Evolutionary conservation across 495 filamentous ascomycete species (phyloP), one percentile per base, ranked within the genome.

Genomic region (Hypomontagnella monticulosa): DNA sequence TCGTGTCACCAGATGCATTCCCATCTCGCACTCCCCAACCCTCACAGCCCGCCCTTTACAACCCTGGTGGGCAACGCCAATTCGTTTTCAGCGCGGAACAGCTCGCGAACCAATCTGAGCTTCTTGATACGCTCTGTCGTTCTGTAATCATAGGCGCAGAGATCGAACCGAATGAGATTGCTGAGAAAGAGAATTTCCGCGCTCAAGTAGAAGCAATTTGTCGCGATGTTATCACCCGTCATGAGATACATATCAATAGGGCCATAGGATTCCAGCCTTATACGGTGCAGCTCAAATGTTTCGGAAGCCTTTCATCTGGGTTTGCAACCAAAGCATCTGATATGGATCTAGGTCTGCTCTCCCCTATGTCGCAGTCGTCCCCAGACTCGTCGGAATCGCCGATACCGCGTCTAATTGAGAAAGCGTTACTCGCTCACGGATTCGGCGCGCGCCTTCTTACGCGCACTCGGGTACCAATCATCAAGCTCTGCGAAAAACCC

Each of bases 401-500:
- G 1, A 84, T 88, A 42, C 88, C 89, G 15, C 79, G 88, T 36
- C 58, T 90, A 12, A 66, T 93, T 8, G 89, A 92, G 69, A 89
- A 85, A 64, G 80, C 80, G 1, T 79, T 95, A n/a, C 79, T 93
- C n/a, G 80, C 90, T 3, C 66, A 80, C 32, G 90, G 89, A 0
- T 86, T 86, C 57, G 89, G 89, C 37, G 90, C 88, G 16, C 81
- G 88, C 0, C 74, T 94, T 6, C 81, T 93, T 6, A 87, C 88
- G 16, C 82, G 81, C 34, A 93, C 92, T 6, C 83, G 91, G 62
- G 87, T 93, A 27, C 92, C 92, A 18, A 93, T 95, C 56, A 87
- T 96, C 69, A 92, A 92, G 65, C 76, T 96, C 30, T 93, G 89
- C 75, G 83, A 93, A 70, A 84, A 82, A 56, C 90, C 90, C 4